Base-by-base conservation (phyloP, 192 early-diverging fungal genomes). In the Rhizophagus sp. region DNA sequence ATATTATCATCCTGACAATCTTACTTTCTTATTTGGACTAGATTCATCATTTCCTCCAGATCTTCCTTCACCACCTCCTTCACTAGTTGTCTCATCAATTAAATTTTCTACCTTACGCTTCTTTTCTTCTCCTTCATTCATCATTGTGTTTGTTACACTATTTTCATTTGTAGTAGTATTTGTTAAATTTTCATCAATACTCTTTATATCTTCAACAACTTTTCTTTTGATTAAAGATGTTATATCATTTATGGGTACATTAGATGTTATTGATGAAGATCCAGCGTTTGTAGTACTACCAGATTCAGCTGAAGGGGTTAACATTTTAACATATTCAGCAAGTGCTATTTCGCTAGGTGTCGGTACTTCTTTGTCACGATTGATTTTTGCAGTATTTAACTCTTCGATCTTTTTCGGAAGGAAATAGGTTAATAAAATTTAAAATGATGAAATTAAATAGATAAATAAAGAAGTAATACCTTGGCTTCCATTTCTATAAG, bases 401-500 rank as follows among this genome's bases (percentile, higher is more conserved):
- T 83, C 87, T 75, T 87, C 85, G 25, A 84, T 85, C 84, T 83
- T 83, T 44, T 41, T 64, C 44, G 81, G 79, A 70, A 68, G 67
- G n/a, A 70, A 50, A 76, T 36, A 62, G 27, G 24, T n/a, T 33
- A 47, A 82, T 80, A 71, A 52, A 69, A 39, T 24, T 44, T 24
- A 33, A 25, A 22, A 4, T 79, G 8, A 33, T 11, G 41, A 49
- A 41, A n/a, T 57, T 34, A 33, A 17, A 24, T 65, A 44, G 17
- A 30, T 44, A 34, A 77, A 61, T 75, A 24, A 67, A n/a, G 39
- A 36, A 6, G 6, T 36, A 3, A 68, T 76, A 92, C 88, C 88
- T 94, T 94, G 10, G 85, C 82, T 22, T 90, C 83, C 87, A 94
- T 90, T 57, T 94, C 93, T 9, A 86, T 83, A 73, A 93, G 78